Percentiles rank a stretch among this genome's conserved stretches.
phyloP scores from a whole-genome alignment of 2,329 filamentous ascomycete genomes.

The Aspergillus novofumigatus region DNA sequence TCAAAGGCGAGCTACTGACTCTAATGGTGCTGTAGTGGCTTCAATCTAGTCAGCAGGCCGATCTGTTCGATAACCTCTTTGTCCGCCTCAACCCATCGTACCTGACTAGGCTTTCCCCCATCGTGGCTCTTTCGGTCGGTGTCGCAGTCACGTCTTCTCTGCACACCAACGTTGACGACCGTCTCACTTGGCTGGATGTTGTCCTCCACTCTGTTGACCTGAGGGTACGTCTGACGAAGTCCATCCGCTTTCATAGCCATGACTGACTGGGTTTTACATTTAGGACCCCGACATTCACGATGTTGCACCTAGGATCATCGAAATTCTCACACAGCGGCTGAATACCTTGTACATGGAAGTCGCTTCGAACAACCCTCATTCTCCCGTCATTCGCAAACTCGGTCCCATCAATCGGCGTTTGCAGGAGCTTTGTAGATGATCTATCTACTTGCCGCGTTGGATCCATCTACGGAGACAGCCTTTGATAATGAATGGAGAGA shows the following conservation, averaged over 20 bases:
- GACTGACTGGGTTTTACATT: conserved; percentile 4
- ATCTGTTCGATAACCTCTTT: conserved; percentile 61
- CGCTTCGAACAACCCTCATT: conserved; percentile 49
- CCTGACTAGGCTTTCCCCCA: conserved; percentile 51
- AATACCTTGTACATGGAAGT: conserved; percentile 55
- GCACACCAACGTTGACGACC: conserved; percentile 49
- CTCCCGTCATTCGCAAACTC: conserved; percentile 51
- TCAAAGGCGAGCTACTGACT: conserved; percentile 18
- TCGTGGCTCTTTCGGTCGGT: conserved; percentile 58
- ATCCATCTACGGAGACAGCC: background rate
- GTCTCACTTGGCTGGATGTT: conserved; percentile 56
- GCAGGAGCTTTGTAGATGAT: conserved; percentile 30
- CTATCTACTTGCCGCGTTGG: background rate
- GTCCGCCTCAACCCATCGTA: conserved; percentile 55
- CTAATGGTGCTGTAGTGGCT: conserved; percentile 48
- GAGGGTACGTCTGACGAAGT: conserved; percentile 38
- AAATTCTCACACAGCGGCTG: conserved; percentile 54
- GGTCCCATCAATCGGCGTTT: conserved; percentile 43
- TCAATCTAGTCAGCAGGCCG: conserved; percentile 55
- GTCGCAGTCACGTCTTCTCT: conserved; percentile 58
- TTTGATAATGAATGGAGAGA: background rate
- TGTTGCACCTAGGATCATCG: conserved; percentile 57
- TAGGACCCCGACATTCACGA: conserved; percentile 54
- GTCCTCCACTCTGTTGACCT: conserved; percentile 54
- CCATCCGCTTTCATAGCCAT: background rate